phyloP scores from a whole-genome alignment of 148 eudicot genomes.

The Arctostaphylos glauca region DNA sequence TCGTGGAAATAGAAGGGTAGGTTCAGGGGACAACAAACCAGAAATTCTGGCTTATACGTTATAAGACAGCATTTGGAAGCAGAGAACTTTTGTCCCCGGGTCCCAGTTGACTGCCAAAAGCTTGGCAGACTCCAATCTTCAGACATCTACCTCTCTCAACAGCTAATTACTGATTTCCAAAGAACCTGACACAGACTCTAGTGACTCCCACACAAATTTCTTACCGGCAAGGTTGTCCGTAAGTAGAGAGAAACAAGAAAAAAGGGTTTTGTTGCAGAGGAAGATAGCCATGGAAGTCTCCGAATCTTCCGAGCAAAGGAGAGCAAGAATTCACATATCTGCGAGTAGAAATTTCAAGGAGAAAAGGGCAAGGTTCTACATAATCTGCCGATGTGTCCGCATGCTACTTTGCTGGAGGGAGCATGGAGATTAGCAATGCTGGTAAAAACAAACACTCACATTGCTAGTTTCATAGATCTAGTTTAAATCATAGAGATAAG shows the following conservation, averaged over 20 bases:
- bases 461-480: background rate
- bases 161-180: background rate
- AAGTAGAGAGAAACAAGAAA: background rate
- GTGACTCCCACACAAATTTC: background rate
- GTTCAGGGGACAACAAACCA: background rate
- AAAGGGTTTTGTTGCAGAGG: background rate
- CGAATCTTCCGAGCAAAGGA: constrained; percentile 2
- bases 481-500: background rate
- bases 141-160: background rate
- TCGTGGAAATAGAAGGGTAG: background rate
- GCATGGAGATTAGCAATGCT: background rate
- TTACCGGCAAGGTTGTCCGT: background rate
- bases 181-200: background rate
- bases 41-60: background rate
- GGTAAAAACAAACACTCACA: background rate
- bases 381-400: background rate
- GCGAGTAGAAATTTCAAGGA: background rate
- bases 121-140: constrained; percentile 1
- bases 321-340: background rate
- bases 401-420: constrained; percentile 15
- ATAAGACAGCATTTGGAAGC: background rate
- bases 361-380: constrained; percentile 1
- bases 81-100: background rate
- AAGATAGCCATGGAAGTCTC: constrained; percentile 6
- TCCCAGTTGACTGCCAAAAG: background rate